A percentile compares a stretch with the other conserved stretches of the same genome.
These are phyloP conservation scores for Pouteria glomerata DNA, from an alignment of 148 eudicot genomes.

Conservation along the genomic window DNA sequence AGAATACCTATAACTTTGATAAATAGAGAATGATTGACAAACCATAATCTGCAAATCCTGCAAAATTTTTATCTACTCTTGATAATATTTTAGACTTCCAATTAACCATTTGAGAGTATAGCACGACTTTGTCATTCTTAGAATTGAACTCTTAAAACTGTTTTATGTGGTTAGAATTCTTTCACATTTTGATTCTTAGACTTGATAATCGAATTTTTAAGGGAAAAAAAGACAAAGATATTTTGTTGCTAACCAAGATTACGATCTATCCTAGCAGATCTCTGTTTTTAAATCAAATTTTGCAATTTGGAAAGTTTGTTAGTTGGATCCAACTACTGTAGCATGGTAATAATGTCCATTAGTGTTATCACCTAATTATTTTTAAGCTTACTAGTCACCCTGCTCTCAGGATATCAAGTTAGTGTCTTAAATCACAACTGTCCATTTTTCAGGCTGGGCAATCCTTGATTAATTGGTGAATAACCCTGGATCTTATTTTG, in stretches of 20 bases:
- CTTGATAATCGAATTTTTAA: background rate
- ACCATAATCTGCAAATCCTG: background rate
- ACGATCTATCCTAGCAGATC: background rate
- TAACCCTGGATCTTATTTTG: background rate
- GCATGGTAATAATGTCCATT: background rate
- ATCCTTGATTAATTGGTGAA: background rate
- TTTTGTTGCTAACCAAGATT: background rate
- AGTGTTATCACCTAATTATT: background rate
- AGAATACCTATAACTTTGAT: background rate
- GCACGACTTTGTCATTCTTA: background rate
- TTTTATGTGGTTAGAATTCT: background rate
- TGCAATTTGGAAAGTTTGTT: background rate
- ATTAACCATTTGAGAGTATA: background rate
- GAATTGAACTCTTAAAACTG: background rate
- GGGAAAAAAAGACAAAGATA: background rate
- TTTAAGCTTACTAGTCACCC: background rate
- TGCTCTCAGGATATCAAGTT: background rate
- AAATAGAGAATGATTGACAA: background rate
- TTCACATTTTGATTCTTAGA: background rate
- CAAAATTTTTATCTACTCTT: background rate
- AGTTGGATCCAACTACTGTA: background rate
- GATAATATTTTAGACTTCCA: background rate
- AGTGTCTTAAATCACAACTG: background rate
- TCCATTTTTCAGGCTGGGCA: background rate
- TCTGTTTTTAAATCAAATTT: too few relatives aligned